A percentile compares a stretch with the other conserved stretches of the same genome.
phyloP scores from a whole-genome alignment of 768 basidiomycete species.

The Hygrophorus russula region DNA sequence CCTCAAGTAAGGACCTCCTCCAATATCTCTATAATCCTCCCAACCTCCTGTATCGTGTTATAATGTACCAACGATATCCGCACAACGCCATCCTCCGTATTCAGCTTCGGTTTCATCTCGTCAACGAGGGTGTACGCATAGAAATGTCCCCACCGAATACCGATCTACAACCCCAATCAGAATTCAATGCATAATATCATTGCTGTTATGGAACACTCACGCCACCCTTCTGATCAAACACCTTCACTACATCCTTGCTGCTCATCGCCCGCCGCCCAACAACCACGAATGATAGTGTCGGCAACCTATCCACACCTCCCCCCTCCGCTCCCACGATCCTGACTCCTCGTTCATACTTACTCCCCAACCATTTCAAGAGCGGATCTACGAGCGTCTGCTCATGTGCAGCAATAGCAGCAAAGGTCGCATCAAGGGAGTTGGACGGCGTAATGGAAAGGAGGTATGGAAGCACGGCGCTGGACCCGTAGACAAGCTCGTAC shows the following conservation, averaged over 20 bases:
- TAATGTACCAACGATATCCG: constrained; percentile 73
- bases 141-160: constrained; percentile 71
- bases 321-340: constrained; percentile 54
- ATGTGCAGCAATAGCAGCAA: constrained; percentile 45
- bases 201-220: constrained; percentile 27
- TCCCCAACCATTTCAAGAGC: constrained; percentile 44
- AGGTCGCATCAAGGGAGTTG: constrained; percentile 37
- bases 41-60: constrained; percentile 64
- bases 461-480: constrained; percentile 51
- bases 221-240: constrained; percentile 51
- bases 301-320: constrained; percentile 33
- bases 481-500: constrained; percentile 57
- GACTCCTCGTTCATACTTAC: constrained; percentile 46
- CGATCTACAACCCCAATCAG: constrained; percentile 35
- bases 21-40: constrained; percentile 43
- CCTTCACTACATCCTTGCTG: constrained; percentile 52
- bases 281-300: constrained; percentile 67
- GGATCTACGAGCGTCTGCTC: constrained; percentile 48
- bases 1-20: constrained; percentile 31
- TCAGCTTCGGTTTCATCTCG: constrained; percentile 41
- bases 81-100: constrained; percentile 55
- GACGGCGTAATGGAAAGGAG: constrained; percentile 46
- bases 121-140: constrained; percentile 60
- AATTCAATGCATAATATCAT: constrained; percentile 1
- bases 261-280: constrained; percentile 41